These are phyloP conservation scores for Metroxylon sagu DNA, from an alignment of 176 grass and related monocot species.

Conservation along the genomic window DNA sequence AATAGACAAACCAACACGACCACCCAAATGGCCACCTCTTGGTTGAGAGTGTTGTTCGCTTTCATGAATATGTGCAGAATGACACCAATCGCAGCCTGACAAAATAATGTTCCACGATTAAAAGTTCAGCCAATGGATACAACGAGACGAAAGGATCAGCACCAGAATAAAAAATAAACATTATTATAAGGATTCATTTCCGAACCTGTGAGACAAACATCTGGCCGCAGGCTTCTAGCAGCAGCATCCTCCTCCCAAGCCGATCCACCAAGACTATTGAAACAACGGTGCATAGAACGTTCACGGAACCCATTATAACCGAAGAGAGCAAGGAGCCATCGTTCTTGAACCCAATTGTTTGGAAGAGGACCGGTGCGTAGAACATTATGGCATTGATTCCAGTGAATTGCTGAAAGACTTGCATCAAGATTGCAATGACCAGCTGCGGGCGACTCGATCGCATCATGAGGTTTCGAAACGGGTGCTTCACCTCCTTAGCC, in stretches of 20 bases:
- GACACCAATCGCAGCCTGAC: no score
- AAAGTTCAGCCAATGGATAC: no score
- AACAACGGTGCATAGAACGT: constrained; percentile 12
- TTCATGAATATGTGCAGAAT: no score
- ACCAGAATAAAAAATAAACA: no score
- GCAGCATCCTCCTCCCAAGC: constrained; percentile 11
- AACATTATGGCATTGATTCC: constrained; percentile 41
- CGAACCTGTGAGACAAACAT: constrained; percentile 9
- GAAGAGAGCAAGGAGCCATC: constrained; percentile 34
- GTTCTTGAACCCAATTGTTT: constrained; percentile 48
- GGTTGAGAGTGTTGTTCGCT: no score
- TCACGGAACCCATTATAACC: constrained; percentile 23
- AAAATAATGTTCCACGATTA: no score
- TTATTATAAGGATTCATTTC: no score
- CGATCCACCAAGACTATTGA: constrained; percentile 26
- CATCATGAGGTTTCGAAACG: constrained; percentile 22
- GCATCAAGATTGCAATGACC: constrained; percentile 31
- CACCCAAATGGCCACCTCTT: no score
- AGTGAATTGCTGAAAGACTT: constrained; percentile 51
- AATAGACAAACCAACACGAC: no score
- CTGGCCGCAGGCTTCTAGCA: constrained; percentile 15
- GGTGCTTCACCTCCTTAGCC: constrained; percentile 13
- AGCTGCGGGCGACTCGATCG: constrained; percentile 27
- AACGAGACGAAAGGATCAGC: no score
- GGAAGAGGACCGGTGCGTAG: constrained; percentile 46